Evolutionary conservation across 228 moss, liverwort and hornwort genomes (phyloP).

Genomic region (Sphagnum fallax): DNA sequence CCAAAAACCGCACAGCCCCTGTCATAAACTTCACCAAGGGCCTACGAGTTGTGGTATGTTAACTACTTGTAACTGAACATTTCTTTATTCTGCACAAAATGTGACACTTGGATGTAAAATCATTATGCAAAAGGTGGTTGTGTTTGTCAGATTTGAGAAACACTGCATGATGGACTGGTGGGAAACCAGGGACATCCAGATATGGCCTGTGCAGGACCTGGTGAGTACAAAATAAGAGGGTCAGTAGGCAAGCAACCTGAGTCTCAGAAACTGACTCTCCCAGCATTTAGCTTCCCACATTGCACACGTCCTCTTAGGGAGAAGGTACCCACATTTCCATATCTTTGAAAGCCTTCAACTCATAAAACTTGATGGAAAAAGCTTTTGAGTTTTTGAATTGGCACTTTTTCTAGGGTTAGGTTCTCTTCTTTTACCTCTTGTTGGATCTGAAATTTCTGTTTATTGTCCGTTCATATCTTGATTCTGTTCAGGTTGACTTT

Average conservation of each 20-base stretch:
- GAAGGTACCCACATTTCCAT: slow-evolving; percentile 20
- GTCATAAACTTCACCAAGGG: slow-evolving; percentile 51
- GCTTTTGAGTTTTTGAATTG: too few species aligned
- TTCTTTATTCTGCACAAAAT: background rate
- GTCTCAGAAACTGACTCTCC: slow-evolving; percentile 40
- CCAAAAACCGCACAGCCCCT: slow-evolving; percentile 50
- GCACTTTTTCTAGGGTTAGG: too few species aligned
- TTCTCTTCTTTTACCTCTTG: too few species aligned
- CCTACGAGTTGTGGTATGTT: slow-evolving; percentile 20
- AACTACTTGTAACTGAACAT: background rate
- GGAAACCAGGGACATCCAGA: slow-evolving; percentile 30
- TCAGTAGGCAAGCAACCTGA: slow-evolving; percentile 58
- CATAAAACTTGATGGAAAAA: too few species aligned
- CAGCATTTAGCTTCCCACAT: slow-evolving; percentile 36
- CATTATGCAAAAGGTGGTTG: background rate
- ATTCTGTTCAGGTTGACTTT: background rate
- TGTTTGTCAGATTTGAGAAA: background rate
- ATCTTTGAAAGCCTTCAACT: background rate
- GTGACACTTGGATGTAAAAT: background rate
- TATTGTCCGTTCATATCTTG: background rate
- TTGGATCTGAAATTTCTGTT: background rate
- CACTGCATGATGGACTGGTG: too few species aligned
- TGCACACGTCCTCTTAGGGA: slow-evolving; percentile 41
- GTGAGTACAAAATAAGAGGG: slow-evolving; percentile 50
- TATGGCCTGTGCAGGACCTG: slow-evolving; percentile 42